These are phyloP conservation scores for Apiospora arundinis DNA, from an alignment of 2,329 filamentous ascomycete genomes.

Conservation along the genomic window DNA sequence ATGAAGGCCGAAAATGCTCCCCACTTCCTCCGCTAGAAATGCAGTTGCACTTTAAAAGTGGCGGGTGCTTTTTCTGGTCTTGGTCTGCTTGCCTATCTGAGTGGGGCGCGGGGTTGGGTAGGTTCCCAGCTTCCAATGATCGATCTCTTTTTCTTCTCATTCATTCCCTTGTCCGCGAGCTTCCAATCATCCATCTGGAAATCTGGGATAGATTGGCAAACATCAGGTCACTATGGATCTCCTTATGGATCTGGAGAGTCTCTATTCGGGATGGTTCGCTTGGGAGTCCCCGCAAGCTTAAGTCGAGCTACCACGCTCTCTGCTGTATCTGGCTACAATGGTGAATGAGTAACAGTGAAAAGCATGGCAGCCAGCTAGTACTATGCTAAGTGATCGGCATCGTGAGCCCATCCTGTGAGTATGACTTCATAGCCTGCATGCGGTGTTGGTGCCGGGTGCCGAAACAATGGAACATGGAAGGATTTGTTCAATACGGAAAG, in stretches of 20 bases:
- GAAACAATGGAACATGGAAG: not conserved
- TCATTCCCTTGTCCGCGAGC: not conserved
- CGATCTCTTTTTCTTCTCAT: not conserved
- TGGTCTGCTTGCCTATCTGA: not conserved
- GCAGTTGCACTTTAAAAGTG: not conserved
- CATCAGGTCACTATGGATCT: slow-evolving; percentile 18
- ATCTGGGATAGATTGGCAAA: not conserved
- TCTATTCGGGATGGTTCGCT: not conserved
- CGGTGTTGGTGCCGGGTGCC: not conserved
- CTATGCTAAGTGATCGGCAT: not conserved
- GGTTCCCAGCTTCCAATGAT: not conserved
- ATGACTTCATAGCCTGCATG: slow-evolving; percentile 7
- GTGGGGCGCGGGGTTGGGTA: not conserved
- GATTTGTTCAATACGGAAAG: not conserved
- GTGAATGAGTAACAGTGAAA: not conserved
- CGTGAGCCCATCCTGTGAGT: not conserved
- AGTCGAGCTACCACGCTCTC: not conserved
- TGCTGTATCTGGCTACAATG: not conserved
- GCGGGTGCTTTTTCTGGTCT: not conserved
- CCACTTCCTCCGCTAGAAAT: slow-evolving; percentile 8
- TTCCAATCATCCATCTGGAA: not conserved
- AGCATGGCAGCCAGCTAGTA: not conserved
- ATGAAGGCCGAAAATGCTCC: slow-evolving; percentile 2
- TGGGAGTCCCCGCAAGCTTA: slow-evolving; percentile 1
- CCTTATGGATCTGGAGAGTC: not conserved